These are phyloP conservation scores for Paxillus ammoniavirescens DNA, from an alignment of 768 basidiomycete species.

Conservation along the genomic window DNA sequence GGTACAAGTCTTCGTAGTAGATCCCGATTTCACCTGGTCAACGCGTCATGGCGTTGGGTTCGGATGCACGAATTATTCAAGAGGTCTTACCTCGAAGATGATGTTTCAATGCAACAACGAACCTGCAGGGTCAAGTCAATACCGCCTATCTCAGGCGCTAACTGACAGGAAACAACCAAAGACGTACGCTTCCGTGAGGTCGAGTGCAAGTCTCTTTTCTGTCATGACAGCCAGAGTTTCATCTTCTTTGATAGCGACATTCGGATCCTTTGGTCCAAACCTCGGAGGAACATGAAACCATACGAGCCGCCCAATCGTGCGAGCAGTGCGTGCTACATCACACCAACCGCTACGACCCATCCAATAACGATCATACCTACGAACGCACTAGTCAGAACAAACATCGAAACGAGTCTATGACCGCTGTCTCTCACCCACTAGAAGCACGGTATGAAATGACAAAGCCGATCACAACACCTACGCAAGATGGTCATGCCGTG, in stretches of 20 bases:
- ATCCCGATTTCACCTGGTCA: conserved; percentile 53
- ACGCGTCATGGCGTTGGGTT: neutral
- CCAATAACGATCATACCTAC: conserved; percentile 64
- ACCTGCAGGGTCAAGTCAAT: neutral
- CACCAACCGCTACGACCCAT: conserved; percentile 54
- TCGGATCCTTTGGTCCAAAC: conserved; percentile 37
- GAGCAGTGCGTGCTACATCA: conserved; percentile 50
- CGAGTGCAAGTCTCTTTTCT: conserved; percentile 60
- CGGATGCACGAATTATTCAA: neutral
- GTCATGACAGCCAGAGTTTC: conserved; percentile 53
- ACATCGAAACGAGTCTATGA: neutral
- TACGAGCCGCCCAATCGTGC: conserved; percentile 50
- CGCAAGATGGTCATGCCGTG: conserved; percentile 12
- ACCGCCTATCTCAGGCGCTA: neutral
- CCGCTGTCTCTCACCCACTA: conserved; percentile 43
- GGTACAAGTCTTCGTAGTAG: conserved; percentile 62
- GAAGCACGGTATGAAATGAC: conserved; percentile 61
- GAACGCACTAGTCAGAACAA: neutral
- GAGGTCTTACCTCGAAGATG: neutral
- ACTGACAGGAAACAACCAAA: neutral
- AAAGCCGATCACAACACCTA: conserved; percentile 57
- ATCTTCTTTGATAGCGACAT: conserved; percentile 30
- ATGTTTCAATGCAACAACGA: neutral
- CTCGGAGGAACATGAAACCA: conserved; percentile 63
- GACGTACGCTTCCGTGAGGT: conserved; percentile 55